Base-by-base conservation (phyloP, 1,284 basidiomycete genomes). In the Peniophora sp. region DNA sequence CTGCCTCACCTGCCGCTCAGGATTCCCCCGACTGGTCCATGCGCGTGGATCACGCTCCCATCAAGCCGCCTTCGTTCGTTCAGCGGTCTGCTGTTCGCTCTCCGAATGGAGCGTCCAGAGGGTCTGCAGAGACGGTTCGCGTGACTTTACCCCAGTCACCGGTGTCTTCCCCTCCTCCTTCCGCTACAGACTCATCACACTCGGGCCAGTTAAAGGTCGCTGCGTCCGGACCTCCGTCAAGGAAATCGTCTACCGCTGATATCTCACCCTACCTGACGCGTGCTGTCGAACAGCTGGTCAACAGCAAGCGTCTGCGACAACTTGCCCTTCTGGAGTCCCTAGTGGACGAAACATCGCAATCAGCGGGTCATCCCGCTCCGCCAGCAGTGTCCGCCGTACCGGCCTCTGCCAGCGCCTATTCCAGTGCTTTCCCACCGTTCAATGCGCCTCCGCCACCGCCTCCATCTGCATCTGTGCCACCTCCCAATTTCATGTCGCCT, bases 251-350 rank as follows among this genome's bases (percentile, higher is more conserved):
- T 41, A 73, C 75, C 19, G 75, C 78, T 6, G 79, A 83, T 57
- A 78, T 84, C 50, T 83, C 81, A 3, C 82, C 83, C 0, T 85
- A 85, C 61, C 65, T 85, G 47, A 69, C 77, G 9, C 72, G 73
- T 47, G 63, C 75, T 16, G 59, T 65, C 20, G 75, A 73, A 54
- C 65, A 75, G 2, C 76, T 76, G 14, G 69, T 72, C 6, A 80
- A 79, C 34, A 75, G 78, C 19, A 84, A 81, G 61, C 75, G 75
- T 54, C 64, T 86, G 63, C 82, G 79, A 59, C 86, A 89, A 57
- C 70, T 89, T 35, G 83, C 86, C 1, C 69, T 90, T 53, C 69
- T 90, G n/a, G 86, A 90, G 61, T 73, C 76, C 17, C 78, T 89
- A 38, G 85, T 78, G 1, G 79, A 83, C 56, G 85, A 89, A 61